Evolutionary conservation across 176 grass and related monocot species (phyloP), one percentile per base, ranked within the genome.

Genomic region (Oropetium thomaeum): DNA sequence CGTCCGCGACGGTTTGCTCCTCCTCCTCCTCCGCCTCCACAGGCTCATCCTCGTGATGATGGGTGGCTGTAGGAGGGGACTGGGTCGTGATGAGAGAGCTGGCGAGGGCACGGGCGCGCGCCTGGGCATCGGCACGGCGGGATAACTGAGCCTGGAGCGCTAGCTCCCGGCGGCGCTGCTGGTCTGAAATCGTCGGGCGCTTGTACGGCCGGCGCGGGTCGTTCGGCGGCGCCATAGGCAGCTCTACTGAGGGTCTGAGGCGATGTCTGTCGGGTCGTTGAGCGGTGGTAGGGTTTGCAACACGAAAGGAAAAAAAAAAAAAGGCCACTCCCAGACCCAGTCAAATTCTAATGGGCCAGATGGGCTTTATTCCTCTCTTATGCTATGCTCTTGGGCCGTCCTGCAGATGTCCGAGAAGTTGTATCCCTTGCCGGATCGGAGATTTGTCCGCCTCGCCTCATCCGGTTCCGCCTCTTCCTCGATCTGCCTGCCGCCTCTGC

Each of bases 131-230:
- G 28, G 91, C 83, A 28, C 95, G 95, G 75, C 90, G 95, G 14
- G 90, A 33, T 10, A 81, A 62, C 77, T 98, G 95, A 30, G 73
- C 87, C 49, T 77, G 84, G 44, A 98, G 86, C 0, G 95, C 95
- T n/a, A 89, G 23, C 75, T 94, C 91, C 29, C 89, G 89, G 67
- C 95, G 86, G 78, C 91, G 87, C 87, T 98, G 91, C 88, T 98
- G 95, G 78, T 98, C 95, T 15, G 95, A 98, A 70, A 97, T 89
- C 26, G 86, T 58, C 10, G 82, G 71, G 19, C 91, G 84, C 86
- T 98, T 98, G 82, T 92, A 89, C 34, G 91, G 75, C 7, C 91
- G 86, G 63, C 91, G 86, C 76, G 71, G 71, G 6, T 84, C 87
- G 14, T 76, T 83, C 32, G 87, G 88, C 63, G 88, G 77, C 84